Evolutionary conservation across 306 rosid genomes (phyloP).

Genomic region (Prosopis cineraria): DNA sequence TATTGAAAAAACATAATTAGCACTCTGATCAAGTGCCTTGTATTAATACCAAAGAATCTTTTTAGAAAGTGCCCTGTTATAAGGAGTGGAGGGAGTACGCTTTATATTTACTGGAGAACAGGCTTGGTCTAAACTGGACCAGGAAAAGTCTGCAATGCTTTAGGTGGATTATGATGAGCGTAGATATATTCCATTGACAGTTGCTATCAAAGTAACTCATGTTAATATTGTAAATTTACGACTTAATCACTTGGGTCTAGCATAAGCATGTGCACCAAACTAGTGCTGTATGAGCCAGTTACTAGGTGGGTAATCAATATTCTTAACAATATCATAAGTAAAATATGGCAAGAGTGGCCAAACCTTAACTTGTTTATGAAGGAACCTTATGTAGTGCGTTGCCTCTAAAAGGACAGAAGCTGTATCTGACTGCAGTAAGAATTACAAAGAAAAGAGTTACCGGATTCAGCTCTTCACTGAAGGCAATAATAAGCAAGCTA

Average conservation of each 20-base stretch:
- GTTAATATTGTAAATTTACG: neutral
- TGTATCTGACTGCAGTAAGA: constrained; percentile 87
- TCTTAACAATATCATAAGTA: constrained; percentile 8
- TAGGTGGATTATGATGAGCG: neutral
- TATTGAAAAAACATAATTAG: too few species aligned
- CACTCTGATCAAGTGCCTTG: too few species aligned
- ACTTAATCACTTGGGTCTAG: constrained; percentile 6
- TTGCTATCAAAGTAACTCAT: constrained; percentile 23
- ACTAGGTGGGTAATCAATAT: neutral
- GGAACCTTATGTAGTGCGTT: constrained; percentile 89
- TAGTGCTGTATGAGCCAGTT: constrained; percentile 17
- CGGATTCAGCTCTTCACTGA: constrained; percentile 19
- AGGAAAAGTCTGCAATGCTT: neutral
- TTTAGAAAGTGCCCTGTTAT: too few species aligned
- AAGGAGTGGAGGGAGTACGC: too few species aligned
- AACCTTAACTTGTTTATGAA: constrained; percentile 98
- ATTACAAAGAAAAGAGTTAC: constrained; percentile 16
- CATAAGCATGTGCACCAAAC: constrained; percentile 12
- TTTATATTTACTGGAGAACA: neutral
- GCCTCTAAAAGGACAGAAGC: constrained; percentile 94
- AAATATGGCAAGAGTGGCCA: constrained; percentile 43
- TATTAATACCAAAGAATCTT: too few species aligned
- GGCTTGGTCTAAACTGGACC: neutral
- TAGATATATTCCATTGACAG: neutral
- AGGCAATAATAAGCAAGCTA: neutral